These are phyloP conservation scores for Kwoniella mangroviensis DNA, from an alignment of 768 basidiomycete species.

Conservation along the genomic window DNA sequence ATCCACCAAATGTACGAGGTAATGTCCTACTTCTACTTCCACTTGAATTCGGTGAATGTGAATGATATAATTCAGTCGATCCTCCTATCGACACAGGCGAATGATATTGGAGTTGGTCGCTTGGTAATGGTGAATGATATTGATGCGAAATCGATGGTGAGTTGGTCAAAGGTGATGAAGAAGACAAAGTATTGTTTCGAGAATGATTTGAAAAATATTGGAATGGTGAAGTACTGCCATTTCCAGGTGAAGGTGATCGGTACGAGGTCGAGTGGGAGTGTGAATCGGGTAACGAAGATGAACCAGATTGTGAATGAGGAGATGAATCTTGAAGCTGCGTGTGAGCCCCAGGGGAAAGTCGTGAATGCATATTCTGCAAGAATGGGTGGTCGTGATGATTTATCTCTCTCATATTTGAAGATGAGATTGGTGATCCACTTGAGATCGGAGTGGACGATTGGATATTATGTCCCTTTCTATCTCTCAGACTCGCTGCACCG, in stretches of 20 bases:
- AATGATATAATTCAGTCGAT: background rate
- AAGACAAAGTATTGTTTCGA: background rate
- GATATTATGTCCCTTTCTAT: background rate
- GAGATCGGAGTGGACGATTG: background rate
- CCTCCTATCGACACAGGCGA: background rate
- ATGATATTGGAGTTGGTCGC: background rate
- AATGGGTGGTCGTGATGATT: background rate
- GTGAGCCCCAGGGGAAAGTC: background rate
- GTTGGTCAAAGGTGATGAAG: background rate
- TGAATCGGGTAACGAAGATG: no score
- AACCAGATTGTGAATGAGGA: background rate
- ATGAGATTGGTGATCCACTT: background rate
- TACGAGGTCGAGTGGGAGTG: background rate
- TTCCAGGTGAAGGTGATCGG: background rate
- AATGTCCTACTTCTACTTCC: no score
- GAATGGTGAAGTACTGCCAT: background rate
- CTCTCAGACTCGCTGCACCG: background rate
- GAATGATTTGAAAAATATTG: background rate
- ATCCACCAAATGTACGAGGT: background rate
- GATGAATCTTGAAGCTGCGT: background rate
- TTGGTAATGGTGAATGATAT: background rate
- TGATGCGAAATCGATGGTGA: background rate
- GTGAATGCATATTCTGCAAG: background rate
- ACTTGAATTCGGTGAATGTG: background rate
- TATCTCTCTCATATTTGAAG: background rate